These are phyloP conservation scores for Ruellia speciosa DNA, from an alignment of 305 asterid species.

Conservation along the genomic window DNA sequence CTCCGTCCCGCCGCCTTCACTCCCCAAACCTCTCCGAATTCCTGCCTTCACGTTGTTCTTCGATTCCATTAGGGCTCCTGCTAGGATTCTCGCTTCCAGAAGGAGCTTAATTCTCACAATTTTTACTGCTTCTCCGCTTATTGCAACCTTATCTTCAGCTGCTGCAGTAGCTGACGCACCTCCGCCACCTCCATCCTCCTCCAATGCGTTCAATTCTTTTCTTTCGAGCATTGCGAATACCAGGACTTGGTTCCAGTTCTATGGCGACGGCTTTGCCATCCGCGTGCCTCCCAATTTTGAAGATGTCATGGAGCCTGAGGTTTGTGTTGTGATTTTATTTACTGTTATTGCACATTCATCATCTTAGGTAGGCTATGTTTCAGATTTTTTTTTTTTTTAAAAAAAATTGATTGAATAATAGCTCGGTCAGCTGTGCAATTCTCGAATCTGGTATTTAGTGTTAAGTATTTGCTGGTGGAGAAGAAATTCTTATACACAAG, in stretches of 20 bases:
- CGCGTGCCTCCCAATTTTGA: slow-evolving; percentile 82
- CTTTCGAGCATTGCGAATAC: slow-evolving; percentile 76
- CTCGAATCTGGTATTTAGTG: not conserved
- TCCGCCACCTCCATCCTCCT: slow-evolving; percentile 28
- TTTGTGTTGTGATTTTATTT: slow-evolving; percentile 15
- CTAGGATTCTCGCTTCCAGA: slow-evolving; percentile 29
- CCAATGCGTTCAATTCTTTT: slow-evolving; percentile 40
- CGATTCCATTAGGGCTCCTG: slow-evolving; percentile 16
- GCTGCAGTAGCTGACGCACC: slow-evolving; percentile 33
- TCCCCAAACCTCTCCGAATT: slow-evolving; percentile 24
- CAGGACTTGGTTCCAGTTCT: slow-evolving; percentile 79
- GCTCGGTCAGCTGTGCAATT: too few species aligned
- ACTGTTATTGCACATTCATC: not conserved
- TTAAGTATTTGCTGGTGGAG: not conserved
- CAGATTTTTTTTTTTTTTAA: too few species aligned
- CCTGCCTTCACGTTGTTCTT: slow-evolving; percentile 15
- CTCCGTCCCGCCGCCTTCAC: slow-evolving; percentile 26
- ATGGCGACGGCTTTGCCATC: slow-evolving; percentile 79
- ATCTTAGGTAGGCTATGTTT: too few species aligned
- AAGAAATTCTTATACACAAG: too few species aligned
- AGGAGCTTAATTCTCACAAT: slow-evolving; percentile 41
- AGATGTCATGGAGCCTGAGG: slow-evolving; percentile 84
- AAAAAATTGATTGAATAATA: too few species aligned
- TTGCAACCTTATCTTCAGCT: slow-evolving; percentile 24
- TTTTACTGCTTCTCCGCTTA: slow-evolving; percentile 33